Base-by-base conservation (phyloP, 2,329 filamentous ascomycete species). In the Hypoxylon sp. region DNA sequence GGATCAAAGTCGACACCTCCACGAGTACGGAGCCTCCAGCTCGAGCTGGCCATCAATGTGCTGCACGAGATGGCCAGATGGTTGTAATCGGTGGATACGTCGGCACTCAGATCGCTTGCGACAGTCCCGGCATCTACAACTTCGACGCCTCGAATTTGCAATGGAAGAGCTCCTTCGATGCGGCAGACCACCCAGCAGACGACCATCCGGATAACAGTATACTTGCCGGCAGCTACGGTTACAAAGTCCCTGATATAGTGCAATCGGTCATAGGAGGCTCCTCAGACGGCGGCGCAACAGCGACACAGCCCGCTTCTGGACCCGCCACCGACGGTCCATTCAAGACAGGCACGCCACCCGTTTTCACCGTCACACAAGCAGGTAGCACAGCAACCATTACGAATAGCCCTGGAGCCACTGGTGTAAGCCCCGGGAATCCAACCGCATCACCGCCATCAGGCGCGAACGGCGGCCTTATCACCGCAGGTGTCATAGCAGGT, bases 41-140 rank as follows among this genome's bases (percentile, higher is more conserved):
- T 3, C 83, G 91, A 54, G 88, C 89, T 8, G 91, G 91, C 0
- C 90, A 92, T 74, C 86, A 86, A 0, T 93, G 90, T 76, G 86
- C 89, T 62, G 83, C 91, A 23, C 90, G 88, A 80, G 88, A 92
- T 73, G 86, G 85, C 9, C 90, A 93, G 73, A 90, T 93, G 80
- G 81, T 93, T 2, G 84, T 92, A 1, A 81, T 91, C 1, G 90
- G 91, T 29, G 91, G 91, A 4, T 93, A 91, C 73, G 85, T 89
- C 6, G 88, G 88, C 2, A 78, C 82, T 25, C 80, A 87, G 9
- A 81, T 88, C 7, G 83, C 80, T 2, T 93, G 91, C 75, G 91
- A 93, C 70, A 85, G 80, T 14, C 88, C 89, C 0, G 90, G 90
- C 1, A 83, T 93, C 65, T 93, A 92, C 74, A 87, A 91, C 47